Conservation (phyloP, 331 rosid species). For the Pyracantha coccinea region DNA sequence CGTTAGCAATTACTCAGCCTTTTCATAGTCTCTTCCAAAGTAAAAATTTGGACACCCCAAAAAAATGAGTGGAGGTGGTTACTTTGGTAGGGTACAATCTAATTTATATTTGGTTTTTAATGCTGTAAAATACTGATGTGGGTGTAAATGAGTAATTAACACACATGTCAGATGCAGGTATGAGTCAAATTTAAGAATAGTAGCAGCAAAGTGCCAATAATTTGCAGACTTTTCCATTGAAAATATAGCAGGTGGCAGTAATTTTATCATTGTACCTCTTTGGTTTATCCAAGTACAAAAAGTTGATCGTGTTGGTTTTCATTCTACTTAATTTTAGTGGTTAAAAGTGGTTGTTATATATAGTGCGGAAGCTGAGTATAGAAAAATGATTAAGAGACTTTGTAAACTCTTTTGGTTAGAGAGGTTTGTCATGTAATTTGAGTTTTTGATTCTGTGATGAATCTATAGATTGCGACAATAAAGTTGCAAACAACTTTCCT, state of each 20-base stretch:
- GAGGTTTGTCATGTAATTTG: background rate
- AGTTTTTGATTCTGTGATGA: background rate
- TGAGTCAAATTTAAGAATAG: background rate
- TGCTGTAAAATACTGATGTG: background rate
- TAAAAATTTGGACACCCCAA: too few relatives aligned
- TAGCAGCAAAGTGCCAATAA: background rate
- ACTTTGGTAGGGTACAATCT: background rate
- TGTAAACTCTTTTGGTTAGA: background rate
- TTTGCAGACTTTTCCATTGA: background rate
- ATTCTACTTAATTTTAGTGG: background rate
- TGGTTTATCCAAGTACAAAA: background rate
- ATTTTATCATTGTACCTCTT: background rate
- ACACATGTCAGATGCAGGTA: background rate
- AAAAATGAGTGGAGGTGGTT: background rate
- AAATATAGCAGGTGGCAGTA: background rate
- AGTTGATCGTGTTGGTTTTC: background rate
- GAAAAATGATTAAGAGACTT: background rate
- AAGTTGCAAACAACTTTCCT: too few relatives aligned
- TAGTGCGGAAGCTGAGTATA: background rate
- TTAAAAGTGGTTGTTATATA: background rate
- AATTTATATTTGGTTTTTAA: background rate
- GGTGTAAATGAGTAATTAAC: background rate
- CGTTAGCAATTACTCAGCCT: too few relatives aligned
- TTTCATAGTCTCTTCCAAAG: too few relatives aligned
- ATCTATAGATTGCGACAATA: too few relatives aligned